Base-by-base conservation (phyloP, 148 eudicot species). In the Camellia japonica region DNA sequence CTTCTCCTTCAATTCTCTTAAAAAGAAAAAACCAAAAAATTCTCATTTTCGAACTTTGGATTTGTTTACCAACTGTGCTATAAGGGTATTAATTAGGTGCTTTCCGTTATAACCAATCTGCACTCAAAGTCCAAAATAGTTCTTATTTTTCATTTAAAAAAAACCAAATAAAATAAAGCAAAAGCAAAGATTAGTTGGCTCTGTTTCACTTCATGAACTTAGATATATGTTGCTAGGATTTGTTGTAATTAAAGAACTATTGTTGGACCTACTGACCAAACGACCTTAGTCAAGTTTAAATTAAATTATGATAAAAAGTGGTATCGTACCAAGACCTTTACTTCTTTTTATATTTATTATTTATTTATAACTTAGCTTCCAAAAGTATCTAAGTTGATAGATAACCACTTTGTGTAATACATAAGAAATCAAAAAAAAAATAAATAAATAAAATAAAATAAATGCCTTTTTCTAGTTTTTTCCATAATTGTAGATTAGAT, bases 371-470 rank as follows among this genome's bases (percentile, higher is more conserved):
- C 78, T 75, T 75, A 19, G 78, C 78, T 76, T 76, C 19, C 16
- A 76, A 76, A 61, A 62, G 54, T 6, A 7, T 60, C 41, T 20
- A 61, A 19, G 56, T 46, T 23, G n/a, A 76, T 46, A 19, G 4
- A 64, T 82, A 81, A 84, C 84, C 16, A 70, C 81, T 74, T 81
- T 83, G 84, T 74, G 87, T 84, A 78, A 68, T 56, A 61, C 76
- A 78, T 52, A 84, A 84, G 82, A 74, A 74, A 84, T 49, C 38
- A 20, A 30, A 30, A 30, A 30, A 30, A 1, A 30, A 30, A 30
- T 30, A 30, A 30, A 30, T 30, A 30, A 30, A 30, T 30, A 30
- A 30, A 30, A 30, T 30, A 30, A 30, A 30, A 30, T 30, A 30
- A 30, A 30, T 30, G 38, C 38, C 38, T 30, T 30, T 30, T 30